Evolutionary conservation across 2,329 filamentous ascomycete species (phyloP), one percentile per base, ranked within the genome.

Genomic region (Calonectria crousiana): DNA sequence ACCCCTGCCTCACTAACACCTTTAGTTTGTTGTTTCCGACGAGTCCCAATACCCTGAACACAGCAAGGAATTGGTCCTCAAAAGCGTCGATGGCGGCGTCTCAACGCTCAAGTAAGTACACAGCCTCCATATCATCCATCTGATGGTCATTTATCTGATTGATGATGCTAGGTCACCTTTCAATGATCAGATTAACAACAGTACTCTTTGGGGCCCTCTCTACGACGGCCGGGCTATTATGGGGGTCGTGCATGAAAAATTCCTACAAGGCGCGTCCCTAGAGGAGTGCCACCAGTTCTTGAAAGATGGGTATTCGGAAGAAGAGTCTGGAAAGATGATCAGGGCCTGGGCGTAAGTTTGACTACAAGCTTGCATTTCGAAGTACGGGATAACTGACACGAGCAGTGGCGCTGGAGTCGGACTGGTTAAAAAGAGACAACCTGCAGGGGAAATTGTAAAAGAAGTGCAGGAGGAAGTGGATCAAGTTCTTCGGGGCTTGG

Each of bases 141-240:
- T 10, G 14, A 14, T 1, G 65, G 28, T 4, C 10, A 23, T 32
- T 1, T 16, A 41, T 26, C 32, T 30, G 20, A 14, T 58, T 71
- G 18, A 68, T 16, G 30, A 44, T 36, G 51, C 13, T 2, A n/a
- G 83, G 49, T 85, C 86, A 0, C 80, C 83, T 0, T 87, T 88
- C 73, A 84, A 88, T 75, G 87, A 88, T 71, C 79, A 84, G 34
- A 80, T 88, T 73, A 83, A 81, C 67, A 82, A 84, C 28, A 84
- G 74, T 32, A 74, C 75, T 9, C 78, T 88, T 26, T 88, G 87
- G 87, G 85, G 86, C 2, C 76, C 78, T 5, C 78, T 84, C 1
- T 88, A 88, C 73, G 87, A 88, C 47, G 87, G 87, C 0, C 83
- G 87, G n/a, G 85, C 84, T 28, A 82, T 88, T 62, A 78, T 85